These are phyloP conservation scores for Orobanche coerulescens DNA, from an alignment of 257 asterid species.

Conservation along the genomic window DNA sequence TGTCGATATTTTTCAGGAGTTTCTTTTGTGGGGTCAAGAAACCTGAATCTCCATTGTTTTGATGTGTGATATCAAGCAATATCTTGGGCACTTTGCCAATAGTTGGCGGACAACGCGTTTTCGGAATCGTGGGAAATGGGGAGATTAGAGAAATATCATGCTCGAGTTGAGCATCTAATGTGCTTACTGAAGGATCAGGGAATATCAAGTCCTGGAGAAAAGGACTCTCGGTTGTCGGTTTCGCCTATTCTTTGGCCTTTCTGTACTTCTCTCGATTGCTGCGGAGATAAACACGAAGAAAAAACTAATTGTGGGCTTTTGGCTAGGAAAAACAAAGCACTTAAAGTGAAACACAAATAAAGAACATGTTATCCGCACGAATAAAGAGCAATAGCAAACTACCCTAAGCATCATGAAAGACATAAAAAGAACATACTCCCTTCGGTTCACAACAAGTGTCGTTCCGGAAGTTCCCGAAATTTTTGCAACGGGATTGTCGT, in stretches of 20 bases:
- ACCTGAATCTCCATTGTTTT: conserved; percentile 26
- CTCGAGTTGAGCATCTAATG: too few relatives aligned
- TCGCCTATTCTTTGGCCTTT: conserved; percentile 32
- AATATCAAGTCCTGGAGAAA: too few relatives aligned
- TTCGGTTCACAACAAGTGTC: too few relatives aligned
- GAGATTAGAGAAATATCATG: conserved; percentile 27
- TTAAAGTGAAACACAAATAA: neutral
- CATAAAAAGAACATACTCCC: too few relatives aligned
- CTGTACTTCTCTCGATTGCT: conserved; percentile 63
- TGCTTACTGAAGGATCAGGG: too few relatives aligned
- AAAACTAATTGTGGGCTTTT: too few relatives aligned
- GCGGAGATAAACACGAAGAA: neutral
- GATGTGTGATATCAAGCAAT: conserved; percentile 48
- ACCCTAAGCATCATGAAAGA: too few relatives aligned
- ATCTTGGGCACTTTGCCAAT: conserved; percentile 55
- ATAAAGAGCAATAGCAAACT: too few relatives aligned
- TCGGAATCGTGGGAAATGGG: conserved; percentile 30
- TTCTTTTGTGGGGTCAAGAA: conserved; percentile 56
- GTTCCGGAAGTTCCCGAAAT: too few relatives aligned
- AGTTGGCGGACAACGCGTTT: conserved; percentile 24
- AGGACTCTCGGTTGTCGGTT: conserved; percentile 38
- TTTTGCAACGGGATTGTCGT: too few relatives aligned
- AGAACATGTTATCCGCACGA: too few relatives aligned
- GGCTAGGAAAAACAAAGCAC: neutral
- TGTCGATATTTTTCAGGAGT: conserved; percentile 51